phyloP scores from a whole-genome alignment of 1,139 yeast genomes.

The Fermentozyma sake region DNA sequence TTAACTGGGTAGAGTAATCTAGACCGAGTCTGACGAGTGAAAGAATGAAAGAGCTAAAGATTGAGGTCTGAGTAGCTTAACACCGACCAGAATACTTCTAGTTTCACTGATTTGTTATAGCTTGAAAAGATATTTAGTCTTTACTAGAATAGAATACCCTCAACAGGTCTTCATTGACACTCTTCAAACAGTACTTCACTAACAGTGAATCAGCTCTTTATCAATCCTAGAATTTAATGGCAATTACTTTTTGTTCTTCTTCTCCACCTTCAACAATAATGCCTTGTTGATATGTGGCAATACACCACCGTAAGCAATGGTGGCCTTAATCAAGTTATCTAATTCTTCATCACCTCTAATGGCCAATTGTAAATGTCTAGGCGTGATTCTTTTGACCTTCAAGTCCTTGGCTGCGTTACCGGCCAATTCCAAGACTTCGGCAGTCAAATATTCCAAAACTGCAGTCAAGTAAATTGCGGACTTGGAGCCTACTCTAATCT shows the following conservation, averaged over 20 bases:
- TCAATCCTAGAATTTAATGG: too few relatives aligned
- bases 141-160: too few relatives aligned
- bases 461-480: conserved; percentile 97
- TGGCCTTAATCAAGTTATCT: conserved; percentile 92
- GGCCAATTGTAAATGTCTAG: conserved; percentile 97
- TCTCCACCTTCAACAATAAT: conserved; percentile 85
- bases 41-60: too few relatives aligned
- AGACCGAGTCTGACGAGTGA: too few relatives aligned
- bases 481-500: conserved; percentile 94
- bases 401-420: conserved; percentile 99
- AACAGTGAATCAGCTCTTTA: neutral
- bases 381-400: conserved; percentile 97
- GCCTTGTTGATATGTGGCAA: conserved; percentile 97
- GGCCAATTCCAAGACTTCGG: conserved; percentile 97
- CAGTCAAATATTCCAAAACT: conserved; percentile 93
- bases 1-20: too few relatives aligned
- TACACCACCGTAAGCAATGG: conserved; percentile 99
- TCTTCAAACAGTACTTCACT: neutral
- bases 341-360: conserved; percentile 99
- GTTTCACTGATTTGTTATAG: too few relatives aligned
- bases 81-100: too few relatives aligned
- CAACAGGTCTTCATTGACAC: too few relatives aligned
- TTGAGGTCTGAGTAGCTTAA: too few relatives aligned
- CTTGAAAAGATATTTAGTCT: too few relatives aligned
- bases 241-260: conserved; percentile 47